A percentile compares a stretch with the other conserved stretches of the same genome.
Evolutionary conservation across 2,329 filamentous ascomycete species (phyloP).

Genomic region (Stromatinia cepivora): DNA sequence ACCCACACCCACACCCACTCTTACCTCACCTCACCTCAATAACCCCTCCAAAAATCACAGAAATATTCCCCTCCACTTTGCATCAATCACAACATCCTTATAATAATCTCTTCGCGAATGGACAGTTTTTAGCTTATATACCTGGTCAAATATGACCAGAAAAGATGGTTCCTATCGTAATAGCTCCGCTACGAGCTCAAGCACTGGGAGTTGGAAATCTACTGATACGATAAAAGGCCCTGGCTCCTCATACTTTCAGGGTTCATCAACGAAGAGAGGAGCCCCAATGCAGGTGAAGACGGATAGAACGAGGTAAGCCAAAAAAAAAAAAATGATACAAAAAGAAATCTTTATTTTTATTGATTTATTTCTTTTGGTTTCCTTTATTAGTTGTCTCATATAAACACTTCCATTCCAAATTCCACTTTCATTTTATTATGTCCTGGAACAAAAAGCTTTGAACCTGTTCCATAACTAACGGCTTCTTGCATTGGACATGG

Average conservation of each 20-base stretch:
- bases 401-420: background rate
- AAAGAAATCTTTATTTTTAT: background rate
- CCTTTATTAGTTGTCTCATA: conserved; percentile 11
- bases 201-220: conserved; percentile 66
- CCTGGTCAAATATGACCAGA: conserved; percentile 59
- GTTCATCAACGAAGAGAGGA: conserved; percentile 34
- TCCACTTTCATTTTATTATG: conserved; percentile 2
- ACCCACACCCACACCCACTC: background rate
- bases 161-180: conserved; percentile 61
- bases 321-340: background rate
- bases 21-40: background rate
- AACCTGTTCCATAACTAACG: conserved; percentile 41
- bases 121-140: conserved; percentile 34
- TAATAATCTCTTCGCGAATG: conserved; percentile 29
- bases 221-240: conserved; percentile 59
- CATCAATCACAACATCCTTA: background rate
- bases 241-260: conserved; percentile 37
- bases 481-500: conserved; percentile 38
- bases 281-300: conserved; percentile 55
- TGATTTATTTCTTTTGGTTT: conserved; percentile 27
- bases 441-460: conserved; percentile 30
- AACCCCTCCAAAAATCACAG: conserved; percentile 12
- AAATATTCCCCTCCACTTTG: conserved; percentile 10
- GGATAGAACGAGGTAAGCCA: conserved; percentile 46
- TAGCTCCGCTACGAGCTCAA: conserved; percentile 65